Conservation (phyloP, 129 eudicot species). For the Apium graveolens region DNA sequence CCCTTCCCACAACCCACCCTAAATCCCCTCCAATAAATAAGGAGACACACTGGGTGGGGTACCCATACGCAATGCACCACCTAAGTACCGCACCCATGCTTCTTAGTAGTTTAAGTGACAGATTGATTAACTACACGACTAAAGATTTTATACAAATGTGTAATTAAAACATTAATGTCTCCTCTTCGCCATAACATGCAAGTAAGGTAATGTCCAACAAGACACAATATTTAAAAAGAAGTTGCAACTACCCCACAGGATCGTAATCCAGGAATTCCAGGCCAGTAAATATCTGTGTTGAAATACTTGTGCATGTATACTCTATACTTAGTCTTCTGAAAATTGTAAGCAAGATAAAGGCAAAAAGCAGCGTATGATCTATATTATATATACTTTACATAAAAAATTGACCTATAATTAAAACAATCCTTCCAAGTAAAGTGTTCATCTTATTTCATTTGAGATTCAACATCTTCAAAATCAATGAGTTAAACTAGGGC, state of each 20-base stretch:
- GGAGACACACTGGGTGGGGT: no score
- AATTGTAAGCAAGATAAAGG: background rate
- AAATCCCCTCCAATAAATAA: no score
- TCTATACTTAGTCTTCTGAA: background rate
- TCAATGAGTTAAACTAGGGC: background rate
- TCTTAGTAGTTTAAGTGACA: background rate
- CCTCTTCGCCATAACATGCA: background rate
- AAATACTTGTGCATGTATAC: background rate
- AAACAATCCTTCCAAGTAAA: background rate
- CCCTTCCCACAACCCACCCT: no score
- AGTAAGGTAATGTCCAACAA: background rate
- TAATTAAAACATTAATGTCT: background rate
- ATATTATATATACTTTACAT: background rate
- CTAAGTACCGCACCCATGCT: no score
- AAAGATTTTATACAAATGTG: background rate
- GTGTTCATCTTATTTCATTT: background rate
- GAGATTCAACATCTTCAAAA: background rate
- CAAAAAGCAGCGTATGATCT: background rate
- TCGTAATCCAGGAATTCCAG: background rate
- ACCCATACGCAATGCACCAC: no score
- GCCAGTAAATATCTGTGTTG: background rate
- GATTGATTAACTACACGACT: background rate
- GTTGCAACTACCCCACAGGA: background rate
- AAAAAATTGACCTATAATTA: background rate
- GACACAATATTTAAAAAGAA: background rate